Evolutionary conservation across 2,329 filamentous ascomycete genomes (phyloP).

Genomic region (Trichophyton schoenleinii): DNA sequence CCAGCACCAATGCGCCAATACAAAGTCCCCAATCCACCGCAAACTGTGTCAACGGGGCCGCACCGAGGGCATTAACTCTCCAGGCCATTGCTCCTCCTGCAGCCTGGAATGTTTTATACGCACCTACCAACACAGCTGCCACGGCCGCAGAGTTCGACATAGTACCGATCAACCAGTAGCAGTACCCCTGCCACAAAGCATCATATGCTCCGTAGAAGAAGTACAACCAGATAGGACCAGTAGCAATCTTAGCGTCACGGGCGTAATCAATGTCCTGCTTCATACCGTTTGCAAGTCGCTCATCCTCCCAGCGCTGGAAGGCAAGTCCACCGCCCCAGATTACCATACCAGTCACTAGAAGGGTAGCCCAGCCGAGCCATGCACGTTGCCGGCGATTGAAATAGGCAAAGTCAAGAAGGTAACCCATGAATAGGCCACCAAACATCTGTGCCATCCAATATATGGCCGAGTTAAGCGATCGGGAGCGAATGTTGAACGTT

Average conservation of each 20-base stretch:
- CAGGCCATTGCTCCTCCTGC: conserved; percentile 37
- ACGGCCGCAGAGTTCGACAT: conserved; percentile 32
- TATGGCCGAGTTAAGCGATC: conserved; percentile 43
- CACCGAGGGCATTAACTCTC: conserved; percentile 30
- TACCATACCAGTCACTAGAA: conserved; percentile 40
- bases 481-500: conserved; percentile 44
- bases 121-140: conserved; percentile 35
- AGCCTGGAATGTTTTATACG: conserved; percentile 37
- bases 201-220: conserved; percentile 60
- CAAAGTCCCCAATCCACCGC: conserved; percentile 38
- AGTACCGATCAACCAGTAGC: conserved; percentile 48
- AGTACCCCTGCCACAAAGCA: conserved; percentile 52
- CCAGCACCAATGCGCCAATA: conserved; percentile 33
- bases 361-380: conserved; percentile 34
- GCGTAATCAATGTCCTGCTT: conserved; percentile 40
- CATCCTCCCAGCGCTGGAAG: conserved; percentile 49
- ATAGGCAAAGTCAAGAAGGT: conserved; percentile 22
- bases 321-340: conserved; percentile 51
- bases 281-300: conserved; percentile 26
- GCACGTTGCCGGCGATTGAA: conserved; percentile 37
- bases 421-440: conserved; percentile 39
- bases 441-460: conserved; percentile 48
- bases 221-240: conserved; percentile 55
- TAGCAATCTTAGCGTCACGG: conserved; percentile 35
- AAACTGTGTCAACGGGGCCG: conserved; percentile 31